phyloP scores from a whole-genome alignment of 2,329 filamentous ascomycete genomes.

The Cladorrhinum sp. region DNA sequence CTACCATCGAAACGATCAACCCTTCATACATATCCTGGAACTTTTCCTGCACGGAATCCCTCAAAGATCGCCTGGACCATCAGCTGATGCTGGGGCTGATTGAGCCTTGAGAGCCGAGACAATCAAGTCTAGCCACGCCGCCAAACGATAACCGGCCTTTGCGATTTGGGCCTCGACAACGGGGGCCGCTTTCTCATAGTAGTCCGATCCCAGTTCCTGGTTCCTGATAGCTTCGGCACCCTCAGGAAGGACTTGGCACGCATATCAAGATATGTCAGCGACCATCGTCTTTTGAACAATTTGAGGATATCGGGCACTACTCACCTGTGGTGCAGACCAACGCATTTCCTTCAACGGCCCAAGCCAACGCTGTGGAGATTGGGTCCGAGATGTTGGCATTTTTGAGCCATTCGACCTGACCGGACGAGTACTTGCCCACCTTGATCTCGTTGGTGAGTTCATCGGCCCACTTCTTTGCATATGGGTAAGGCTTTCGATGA shows the following conservation, averaged over 20 bases:
- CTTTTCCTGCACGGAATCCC: not conserved
- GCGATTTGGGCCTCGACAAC: slow-evolving; percentile 66
- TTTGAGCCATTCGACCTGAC: slow-evolving; percentile 53
- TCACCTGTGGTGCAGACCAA: slow-evolving; percentile 60
- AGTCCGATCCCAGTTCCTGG: slow-evolving; percentile 59
- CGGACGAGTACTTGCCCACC: slow-evolving; percentile 50
- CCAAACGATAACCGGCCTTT: slow-evolving; percentile 66
- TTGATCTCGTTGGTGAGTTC: slow-evolving; percentile 53
- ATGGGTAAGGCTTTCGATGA: slow-evolving; percentile 46
- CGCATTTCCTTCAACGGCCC: slow-evolving; percentile 62
- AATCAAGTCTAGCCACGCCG: slow-evolving; percentile 63
- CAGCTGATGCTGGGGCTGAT: not conserved
- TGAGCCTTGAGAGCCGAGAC: slow-evolving; percentile 34
- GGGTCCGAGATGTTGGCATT: slow-evolving; percentile 55
- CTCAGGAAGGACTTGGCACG: slow-evolving; percentile 54
- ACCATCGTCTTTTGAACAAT: slow-evolving; percentile 14
- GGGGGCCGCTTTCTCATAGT: slow-evolving; percentile 61
- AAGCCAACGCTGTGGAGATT: slow-evolving; percentile 54
- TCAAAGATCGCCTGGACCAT: not conserved
- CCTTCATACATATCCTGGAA: not conserved
- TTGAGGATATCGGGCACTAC: slow-evolving; percentile 25
- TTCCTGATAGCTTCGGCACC: slow-evolving; percentile 56
- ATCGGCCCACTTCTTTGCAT: slow-evolving; percentile 56
- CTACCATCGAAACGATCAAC: not conserved
- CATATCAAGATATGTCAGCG: slow-evolving; percentile 13